These are phyloP conservation scores for Aspergillus sp. DNA, from an alignment of 2,329 filamentous ascomycete species.

Conservation along the genomic window DNA sequence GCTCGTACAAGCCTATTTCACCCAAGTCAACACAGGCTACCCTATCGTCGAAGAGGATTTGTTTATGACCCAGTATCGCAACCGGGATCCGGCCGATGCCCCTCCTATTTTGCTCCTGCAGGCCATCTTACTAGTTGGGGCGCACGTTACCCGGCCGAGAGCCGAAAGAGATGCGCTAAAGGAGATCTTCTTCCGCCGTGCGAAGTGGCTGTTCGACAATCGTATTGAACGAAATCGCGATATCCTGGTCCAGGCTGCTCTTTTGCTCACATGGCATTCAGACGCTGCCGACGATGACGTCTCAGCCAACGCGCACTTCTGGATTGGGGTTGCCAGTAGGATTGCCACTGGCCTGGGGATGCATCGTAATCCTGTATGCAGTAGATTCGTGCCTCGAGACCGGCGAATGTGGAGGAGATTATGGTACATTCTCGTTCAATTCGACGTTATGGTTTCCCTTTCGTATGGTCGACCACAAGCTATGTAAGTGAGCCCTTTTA, in stretches of 20 bases:
- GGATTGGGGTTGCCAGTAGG: slow-evolving; percentile 58
- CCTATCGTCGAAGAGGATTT: slow-evolving; percentile 58
- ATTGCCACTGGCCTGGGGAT: slow-evolving; percentile 61
- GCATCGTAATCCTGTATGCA: slow-evolving; percentile 51
- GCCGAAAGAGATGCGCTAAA: slow-evolving; percentile 52
- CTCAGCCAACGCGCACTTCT: slow-evolving; percentile 57
- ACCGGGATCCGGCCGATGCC: slow-evolving; percentile 49
- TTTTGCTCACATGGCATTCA: slow-evolving; percentile 61
- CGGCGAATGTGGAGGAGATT: slow-evolving; percentile 50
- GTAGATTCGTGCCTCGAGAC: slow-evolving; percentile 46
- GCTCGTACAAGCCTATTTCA: slow-evolving; percentile 57
- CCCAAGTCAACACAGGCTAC: slow-evolving; percentile 56
- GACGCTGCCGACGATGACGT: slow-evolving; percentile 59
- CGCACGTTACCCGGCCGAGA: slow-evolving; percentile 52
- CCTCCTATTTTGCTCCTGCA: slow-evolving; percentile 57
- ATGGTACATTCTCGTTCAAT: slow-evolving; percentile 51
- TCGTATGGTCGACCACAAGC: slow-evolving; percentile 58
- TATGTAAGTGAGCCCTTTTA: slow-evolving; percentile 41
- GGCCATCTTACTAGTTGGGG: slow-evolving; percentile 56
- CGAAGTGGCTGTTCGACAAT: slow-evolving; percentile 59
- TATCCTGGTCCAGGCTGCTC: slow-evolving; percentile 58
- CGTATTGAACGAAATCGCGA: slow-evolving; percentile 60
- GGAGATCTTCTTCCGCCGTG: slow-evolving; percentile 56
- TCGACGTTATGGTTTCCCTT: slow-evolving; percentile 49
- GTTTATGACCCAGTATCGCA: slow-evolving; percentile 57